Evolutionary conservation across 1,284 basidiomycete species (phyloP), one percentile per base, ranked within the genome.

Genomic region (Fomes fomentarius): DNA sequence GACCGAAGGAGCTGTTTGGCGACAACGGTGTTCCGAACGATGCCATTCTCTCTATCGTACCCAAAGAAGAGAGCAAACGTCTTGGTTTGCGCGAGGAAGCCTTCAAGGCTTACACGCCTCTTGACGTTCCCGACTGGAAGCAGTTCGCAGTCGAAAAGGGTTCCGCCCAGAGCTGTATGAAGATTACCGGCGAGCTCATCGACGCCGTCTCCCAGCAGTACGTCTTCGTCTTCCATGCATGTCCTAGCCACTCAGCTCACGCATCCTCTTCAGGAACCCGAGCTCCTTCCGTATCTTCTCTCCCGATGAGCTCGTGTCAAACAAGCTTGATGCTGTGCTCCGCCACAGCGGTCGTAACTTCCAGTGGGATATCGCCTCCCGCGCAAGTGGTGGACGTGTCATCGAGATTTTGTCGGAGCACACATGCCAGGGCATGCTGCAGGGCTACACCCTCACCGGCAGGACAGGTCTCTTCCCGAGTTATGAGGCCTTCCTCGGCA

Each of bases 401-500:
- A 81, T 94, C 55, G 93, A 96, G 73, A 93, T 94, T 63, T 82
- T 95, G 24, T 92, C 89, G 2, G 91, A 94, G 71, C 92, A 94
- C 67, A 94, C 91, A 1, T 87, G 91, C 57, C 90, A 95, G 69
- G 93, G 89, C 21, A 93, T 91, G 84, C 76, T 93, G 21, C 90
- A 94, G 70, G 92, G 92, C 1, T 94, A 93, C 70, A 91, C 89
- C 2, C 79, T 91, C 34, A 91, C 89, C 0, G 89, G 93, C 15
- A 81, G 93, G 33, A 90, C 90, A 1, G 91, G 83, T 22, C 76
- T 96, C 25, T 93, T 96, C 83, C 92, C 93, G 1, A 89, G 84
- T 41, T 96, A 96, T 71, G 94, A 96, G 71, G 88, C 91, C 0
- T 94, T 92, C 78, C 73, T 94, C 42, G 89, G 88, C 30, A 91